Evolutionary conservation across 495 filamentous ascomycete genomes (phyloP), one percentile per base, ranked within the genome.

Genomic region (Talaromyces liani): DNA sequence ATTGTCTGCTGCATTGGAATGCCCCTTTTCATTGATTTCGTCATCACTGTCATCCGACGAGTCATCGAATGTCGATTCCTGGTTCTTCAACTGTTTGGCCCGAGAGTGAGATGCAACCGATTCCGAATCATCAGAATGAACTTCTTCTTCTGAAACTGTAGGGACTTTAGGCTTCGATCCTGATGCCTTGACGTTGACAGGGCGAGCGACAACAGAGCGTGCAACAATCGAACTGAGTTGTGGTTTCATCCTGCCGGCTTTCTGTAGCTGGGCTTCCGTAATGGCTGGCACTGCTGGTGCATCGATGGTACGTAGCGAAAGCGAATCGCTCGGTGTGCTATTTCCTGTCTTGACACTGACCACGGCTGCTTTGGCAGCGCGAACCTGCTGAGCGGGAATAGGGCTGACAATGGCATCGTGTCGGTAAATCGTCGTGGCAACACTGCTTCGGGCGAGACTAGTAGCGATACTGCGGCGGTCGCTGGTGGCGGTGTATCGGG

Each of bases 401-500:
- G 90, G 87, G 58, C 85, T 87, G 53, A 96, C 84, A 58, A 95
- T 84, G 39, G 91, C 91, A 66, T 92, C 89, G 77, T 91, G 90
- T 65, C 92, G 86, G 72, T 96, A 97, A 33, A 95, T 90, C 3
- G 93, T 97, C 14, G 93, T 96, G 0, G 91, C 93, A 64, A 98
- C 88, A 72, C 88, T 92, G 68, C 84, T 89, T 58, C 92, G 86
- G 18, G 85, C 84, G 45, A 87, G 68, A 64, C 81, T 87, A 34
- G 83, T 80, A 1, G 83, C 77, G 64, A 88, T 80, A 69, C 84
- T 87, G 65, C 87, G 83, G 57, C 81, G 85, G 57, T 85, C 85
- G 10, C 84, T 88, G 7, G 86, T 87, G 61, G 88, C 88, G 33
- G 87, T 88, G 73, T 84, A 88, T 6, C 91, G 91, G 9, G 92